Evolutionary conservation across 345 rosid genomes (phyloP), one percentile per base, ranked within the genome.

Genomic region (Heritiera fomes): DNA sequence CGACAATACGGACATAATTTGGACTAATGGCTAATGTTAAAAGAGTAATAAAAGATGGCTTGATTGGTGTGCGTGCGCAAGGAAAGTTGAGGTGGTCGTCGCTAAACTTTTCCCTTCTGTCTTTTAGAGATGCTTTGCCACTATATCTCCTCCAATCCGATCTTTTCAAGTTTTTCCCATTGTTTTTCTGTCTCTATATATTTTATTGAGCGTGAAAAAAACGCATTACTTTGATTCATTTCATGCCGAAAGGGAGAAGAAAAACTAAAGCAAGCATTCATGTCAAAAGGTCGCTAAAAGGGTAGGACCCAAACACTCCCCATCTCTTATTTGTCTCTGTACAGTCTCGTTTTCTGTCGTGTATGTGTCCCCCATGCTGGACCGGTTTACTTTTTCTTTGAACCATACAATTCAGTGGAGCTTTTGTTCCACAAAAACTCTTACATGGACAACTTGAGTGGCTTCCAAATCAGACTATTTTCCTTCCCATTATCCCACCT

Each of bases 51-150:
- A 41, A 41, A 32, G 3, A 65, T 55, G 61, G 65, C 1, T 32
- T 46, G 78, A 58, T 77, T 73, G 38, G 84, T 14, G 68, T 69
- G 56, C 15, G 79, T 78, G 52, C 13, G 70, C 28, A 68, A 63
- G 49, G 49, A 67, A 83, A 77, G 79, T 23, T 43, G 8, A 9
- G 73, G 75, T 64, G 79, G 78, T 41, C 69, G 63, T 78, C 77
- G 68, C 52, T 50, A 38, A 75, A 8, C 68, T 47, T 73, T 80
- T 83, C 68, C 47, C 58, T 71, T 63, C 7, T 75, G 74, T 65
- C 80, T 75, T 77, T 77, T 64, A 46, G 23, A 73, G 83, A 83
- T 80, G 76, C 80, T 76, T 79, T 71, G 63, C 78, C 83, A 66
- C 73, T 38, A 56, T 75, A 61, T 70, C 71, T 62, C 66, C 66